These are phyloP conservation scores for Wickerhamiella bombiphila DNA, from an alignment of 805 yeast species.

Conservation along the genomic window DNA sequence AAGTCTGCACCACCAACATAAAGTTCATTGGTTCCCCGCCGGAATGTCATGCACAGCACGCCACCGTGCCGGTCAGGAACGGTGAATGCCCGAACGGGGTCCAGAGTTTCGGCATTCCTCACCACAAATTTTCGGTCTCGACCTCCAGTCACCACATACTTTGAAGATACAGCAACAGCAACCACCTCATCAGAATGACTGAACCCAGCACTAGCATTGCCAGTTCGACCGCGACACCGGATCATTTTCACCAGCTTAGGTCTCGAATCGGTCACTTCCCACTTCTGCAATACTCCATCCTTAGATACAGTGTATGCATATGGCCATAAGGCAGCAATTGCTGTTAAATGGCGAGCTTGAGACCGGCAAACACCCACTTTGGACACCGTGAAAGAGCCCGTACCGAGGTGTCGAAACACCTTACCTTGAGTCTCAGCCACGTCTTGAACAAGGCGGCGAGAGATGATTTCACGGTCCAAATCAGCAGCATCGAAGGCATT, in stretches of 20 bases:
- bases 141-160: slow-evolving; percentile 83
- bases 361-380: slow-evolving; percentile 14
- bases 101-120: slow-evolving; percentile 70
- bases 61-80: slow-evolving; percentile 58
- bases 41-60: slow-evolving; percentile 59
- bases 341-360: slow-evolving; percentile 14
- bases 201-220: slow-evolving; percentile 28
- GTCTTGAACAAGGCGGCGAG: slow-evolving; percentile 67
- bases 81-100: slow-evolving; percentile 64
- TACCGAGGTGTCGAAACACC: slow-evolving; percentile 32
- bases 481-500: slow-evolving; percentile 76
- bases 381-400: slow-evolving; percentile 18
- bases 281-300: slow-evolving; percentile 65
- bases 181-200: slow-evolving; percentile 69
- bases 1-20: slow-evolving; percentile 90
- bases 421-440: slow-evolving; percentile 83
- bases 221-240: slow-evolving; percentile 29
- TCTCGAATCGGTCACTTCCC: slow-evolving; percentile 37
- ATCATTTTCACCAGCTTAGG: slow-evolving; percentile 51
- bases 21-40: slow-evolving; percentile 68
- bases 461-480: slow-evolving; percentile 71
- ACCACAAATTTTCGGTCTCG: slow-evolving; percentile 64
- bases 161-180: slow-evolving; percentile 73
- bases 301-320: slow-evolving; percentile 65
- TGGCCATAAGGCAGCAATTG: slow-evolving; percentile 42